Evolutionary conservation across 2,329 filamentous ascomycete species (phyloP).

Genomic region (Xylaria sp.): DNA sequence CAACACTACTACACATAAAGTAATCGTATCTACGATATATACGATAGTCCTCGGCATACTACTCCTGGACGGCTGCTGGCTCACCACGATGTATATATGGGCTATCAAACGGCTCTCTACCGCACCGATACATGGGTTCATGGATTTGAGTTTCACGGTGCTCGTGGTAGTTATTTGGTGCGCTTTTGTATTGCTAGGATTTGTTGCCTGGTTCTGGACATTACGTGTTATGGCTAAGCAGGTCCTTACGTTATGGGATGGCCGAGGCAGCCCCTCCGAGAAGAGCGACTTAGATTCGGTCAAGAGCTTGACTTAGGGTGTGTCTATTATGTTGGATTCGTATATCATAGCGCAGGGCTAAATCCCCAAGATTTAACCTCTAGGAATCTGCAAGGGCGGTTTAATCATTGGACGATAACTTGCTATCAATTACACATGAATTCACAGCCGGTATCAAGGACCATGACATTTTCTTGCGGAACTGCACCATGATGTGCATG

Average conservation of each 20-base stretch:
- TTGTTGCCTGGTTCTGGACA: background rate
- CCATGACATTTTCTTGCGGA: too few species aligned
- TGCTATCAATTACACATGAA: too few species aligned
- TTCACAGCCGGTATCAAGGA: too few species aligned
- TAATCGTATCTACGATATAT: background rate
- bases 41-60: background rate
- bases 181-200: background rate
- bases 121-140: background rate
- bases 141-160: background rate
- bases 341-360: too few species aligned
- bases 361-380: too few species aligned
- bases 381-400: too few species aligned
- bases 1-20: background rate
- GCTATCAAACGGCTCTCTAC: background rate
- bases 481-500: too few species aligned
- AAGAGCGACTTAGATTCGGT: background rate
- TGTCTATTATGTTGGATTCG: too few species aligned
- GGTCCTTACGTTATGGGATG: background rate
- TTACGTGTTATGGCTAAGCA: background rate
- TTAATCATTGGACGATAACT: too few species aligned
- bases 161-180: background rate
- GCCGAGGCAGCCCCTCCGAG: background rate
- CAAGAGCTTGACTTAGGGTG: too few species aligned
- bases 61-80: background rate
- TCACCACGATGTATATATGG: background rate